Percentiles rank a stretch among this genome's conserved stretches.
Evolutionary conservation across 1,139 yeast species (phyloP).

Genomic region (Candida glucosophila): DNA sequence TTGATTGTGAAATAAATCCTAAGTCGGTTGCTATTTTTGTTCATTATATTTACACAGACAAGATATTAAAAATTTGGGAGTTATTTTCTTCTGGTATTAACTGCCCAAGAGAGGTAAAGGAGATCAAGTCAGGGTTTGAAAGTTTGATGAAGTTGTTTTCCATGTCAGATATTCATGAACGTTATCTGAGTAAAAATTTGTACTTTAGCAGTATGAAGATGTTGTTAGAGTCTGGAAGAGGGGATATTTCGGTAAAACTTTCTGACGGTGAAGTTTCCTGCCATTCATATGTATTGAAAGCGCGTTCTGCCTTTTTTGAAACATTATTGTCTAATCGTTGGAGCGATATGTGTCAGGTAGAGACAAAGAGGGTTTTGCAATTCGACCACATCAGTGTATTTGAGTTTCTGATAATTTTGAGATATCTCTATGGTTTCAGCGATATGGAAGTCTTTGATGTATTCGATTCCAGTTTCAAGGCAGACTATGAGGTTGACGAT

Average conservation of each 20-base stretch:
- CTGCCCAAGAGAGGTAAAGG: constrained; percentile 13
- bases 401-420: constrained; percentile 45
- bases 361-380: too few relatives aligned
- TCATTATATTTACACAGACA: constrained; percentile 27
- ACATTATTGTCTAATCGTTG: constrained; percentile 50
- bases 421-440: constrained; percentile 51
- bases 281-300: constrained; percentile 43
- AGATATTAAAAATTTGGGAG: constrained; percentile 18
- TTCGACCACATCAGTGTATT: constrained; percentile 32
- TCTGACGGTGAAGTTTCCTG: constrained; percentile 33
- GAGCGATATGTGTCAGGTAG: constrained; percentile 15
- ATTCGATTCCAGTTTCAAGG: too few relatives aligned
- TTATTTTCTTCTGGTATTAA: constrained; percentile 10
- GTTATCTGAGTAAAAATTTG: too few relatives aligned
- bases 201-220: too few relatives aligned
- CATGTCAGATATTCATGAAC: too few relatives aligned
- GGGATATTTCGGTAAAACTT: constrained; percentile 22
- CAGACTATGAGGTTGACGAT: constrained; percentile 17
- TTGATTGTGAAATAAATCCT: constrained; percentile 13
- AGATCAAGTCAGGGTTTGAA: constrained; percentile 13
- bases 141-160: constrained; percentile 12
- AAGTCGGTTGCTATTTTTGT: constrained; percentile 23
- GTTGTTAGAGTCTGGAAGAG: constrained; percentile 7
- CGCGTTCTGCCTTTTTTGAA: constrained; percentile 59
- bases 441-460: constrained; percentile 39